These are phyloP conservation scores for Kitagawia praeruptora DNA, from an alignment of 129 eudicot species.

Conservation along the genomic window DNA sequence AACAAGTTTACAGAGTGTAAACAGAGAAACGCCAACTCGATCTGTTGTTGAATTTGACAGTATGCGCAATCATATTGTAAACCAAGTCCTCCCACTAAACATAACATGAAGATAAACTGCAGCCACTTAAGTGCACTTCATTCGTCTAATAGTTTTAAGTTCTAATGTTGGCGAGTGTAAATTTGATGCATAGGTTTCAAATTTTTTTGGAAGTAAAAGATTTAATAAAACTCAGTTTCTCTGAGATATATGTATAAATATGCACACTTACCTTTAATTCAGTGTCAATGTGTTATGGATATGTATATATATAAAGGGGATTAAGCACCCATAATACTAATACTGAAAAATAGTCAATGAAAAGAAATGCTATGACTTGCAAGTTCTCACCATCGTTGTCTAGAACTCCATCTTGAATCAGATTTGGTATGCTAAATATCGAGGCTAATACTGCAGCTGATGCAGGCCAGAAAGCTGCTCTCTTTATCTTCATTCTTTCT, in stretches of 20 bases:
- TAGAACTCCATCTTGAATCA: background rate
- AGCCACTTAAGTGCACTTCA: too few species aligned
- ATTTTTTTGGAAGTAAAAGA: too few species aligned
- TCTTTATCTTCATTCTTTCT: background rate
- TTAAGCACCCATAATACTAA: background rate
- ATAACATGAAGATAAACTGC: too few species aligned
- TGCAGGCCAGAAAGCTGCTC: slow-evolving; percentile 6
- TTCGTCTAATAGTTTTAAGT: too few species aligned
- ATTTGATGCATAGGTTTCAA: too few species aligned
- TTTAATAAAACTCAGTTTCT: too few species aligned
- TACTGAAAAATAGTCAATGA: background rate
- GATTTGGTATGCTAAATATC: background rate
- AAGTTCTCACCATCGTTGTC: background rate
- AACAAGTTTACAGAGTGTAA: background rate
- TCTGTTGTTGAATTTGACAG: too few species aligned
- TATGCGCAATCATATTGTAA: too few species aligned
- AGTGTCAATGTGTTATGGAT: background rate
- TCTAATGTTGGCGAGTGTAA: too few species aligned
- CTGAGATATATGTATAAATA: too few species aligned
- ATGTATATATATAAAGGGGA: too few species aligned
- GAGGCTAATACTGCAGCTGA: background rate
- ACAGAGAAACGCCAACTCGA: background rate
- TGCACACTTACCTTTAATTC: background rate
- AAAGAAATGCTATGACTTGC: background rate
- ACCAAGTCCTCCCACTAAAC: too few species aligned